Base-by-base conservation (phyloP, 1,284 basidiomycete genomes). In the Trametes versicolor region DNA sequence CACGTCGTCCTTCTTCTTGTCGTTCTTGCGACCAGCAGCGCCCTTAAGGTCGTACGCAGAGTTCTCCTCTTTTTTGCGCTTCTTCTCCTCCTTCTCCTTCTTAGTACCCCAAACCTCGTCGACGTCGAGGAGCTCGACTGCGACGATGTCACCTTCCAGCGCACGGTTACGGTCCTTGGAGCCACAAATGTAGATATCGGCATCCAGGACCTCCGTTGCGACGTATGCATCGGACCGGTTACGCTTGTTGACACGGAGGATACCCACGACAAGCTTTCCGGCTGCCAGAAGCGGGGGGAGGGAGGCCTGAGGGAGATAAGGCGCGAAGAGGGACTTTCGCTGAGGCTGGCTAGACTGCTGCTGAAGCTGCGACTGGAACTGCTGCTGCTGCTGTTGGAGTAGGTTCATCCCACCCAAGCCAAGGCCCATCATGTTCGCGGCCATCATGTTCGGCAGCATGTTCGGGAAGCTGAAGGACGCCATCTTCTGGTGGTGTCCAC, bases 41-140 rank as follows among this genome's bases (percentile, higher is more conserved):
- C 89, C 86, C 77, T 92, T 94, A 62, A 90, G 74, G 73, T 96
- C 95, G 77, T 95, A 98, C 0, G 94, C 93, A 21, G 95, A 91
- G 75, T 97, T 97, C 81, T 99, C 98, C 81, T 99, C 98, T 87
- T 99, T 99, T 81, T 98, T 98, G 75, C 96, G 87, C 85, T 98
- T 98, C 89, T 99, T 99, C 83, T 99, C 98, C 78, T 99, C 97
- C 83, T 99, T 99, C 82, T 99, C 98, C 82, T 99, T 99, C 85
- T 99, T 99, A 17, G 97, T 98, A 23, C 92, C 91, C 98, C 98
- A 99, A 9, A 99, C 97, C 80, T 98, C 96, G 74, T 98, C 96
- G 27, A 97, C 97, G 71, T 99, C 97, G 64, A 99, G 87, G 50
- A 99, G 87, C 79, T 99, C 98, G 43, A 99, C 95, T 29, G 98